Evolutionary conservation across 2,329 filamentous ascomycete species (phyloP).

Genomic region (Pseudocercospora fuligena): DNA sequence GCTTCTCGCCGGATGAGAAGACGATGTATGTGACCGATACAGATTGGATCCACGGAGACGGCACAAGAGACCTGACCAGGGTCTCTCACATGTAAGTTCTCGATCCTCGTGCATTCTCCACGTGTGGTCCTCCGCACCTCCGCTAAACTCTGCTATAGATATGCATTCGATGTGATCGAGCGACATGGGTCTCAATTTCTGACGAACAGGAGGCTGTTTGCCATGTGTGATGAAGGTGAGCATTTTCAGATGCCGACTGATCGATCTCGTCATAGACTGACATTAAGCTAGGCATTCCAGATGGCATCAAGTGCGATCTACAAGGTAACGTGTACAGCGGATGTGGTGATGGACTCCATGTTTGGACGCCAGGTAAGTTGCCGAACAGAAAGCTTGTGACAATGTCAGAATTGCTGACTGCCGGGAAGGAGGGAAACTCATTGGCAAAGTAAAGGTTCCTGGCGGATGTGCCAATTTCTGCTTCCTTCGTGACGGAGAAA

Average conservation of each 20-base stretch:
- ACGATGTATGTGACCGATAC: conserved; percentile 63
- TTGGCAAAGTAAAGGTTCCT: conserved; percentile 63
- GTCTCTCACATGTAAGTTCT: conserved; percentile 55
- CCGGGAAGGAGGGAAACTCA: conserved; percentile 46
- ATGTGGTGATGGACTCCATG: conserved; percentile 60
- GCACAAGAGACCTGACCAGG: conserved; percentile 48
- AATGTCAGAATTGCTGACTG: neutral
- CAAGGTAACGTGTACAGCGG: conserved; percentile 62
- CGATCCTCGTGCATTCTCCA: conserved; percentile 11
- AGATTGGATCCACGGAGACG: conserved; percentile 52
- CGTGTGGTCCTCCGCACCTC: conserved; percentile 6
- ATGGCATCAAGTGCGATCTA: conserved; percentile 62
- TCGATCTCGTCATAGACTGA: conserved; percentile 4
- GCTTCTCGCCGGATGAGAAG: conserved; percentile 60
- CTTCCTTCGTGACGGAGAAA: conserved; percentile 35
- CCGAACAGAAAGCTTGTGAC: neutral
- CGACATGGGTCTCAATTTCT: conserved; percentile 34
- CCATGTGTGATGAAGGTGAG: conserved; percentile 35
- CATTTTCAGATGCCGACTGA: neutral
- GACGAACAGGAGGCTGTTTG: conserved; percentile 36
- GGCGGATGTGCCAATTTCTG: conserved; percentile 42
- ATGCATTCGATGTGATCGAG: conserved; percentile 39
- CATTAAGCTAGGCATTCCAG: conserved; percentile 55
- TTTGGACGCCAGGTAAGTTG: conserved; percentile 52
- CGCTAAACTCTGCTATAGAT: conserved; percentile 20